Evolutionary conservation across 257 asterid genomes (phyloP), one percentile per base, ranked within the genome.

Genomic region (Fraxinus americana): DNA sequence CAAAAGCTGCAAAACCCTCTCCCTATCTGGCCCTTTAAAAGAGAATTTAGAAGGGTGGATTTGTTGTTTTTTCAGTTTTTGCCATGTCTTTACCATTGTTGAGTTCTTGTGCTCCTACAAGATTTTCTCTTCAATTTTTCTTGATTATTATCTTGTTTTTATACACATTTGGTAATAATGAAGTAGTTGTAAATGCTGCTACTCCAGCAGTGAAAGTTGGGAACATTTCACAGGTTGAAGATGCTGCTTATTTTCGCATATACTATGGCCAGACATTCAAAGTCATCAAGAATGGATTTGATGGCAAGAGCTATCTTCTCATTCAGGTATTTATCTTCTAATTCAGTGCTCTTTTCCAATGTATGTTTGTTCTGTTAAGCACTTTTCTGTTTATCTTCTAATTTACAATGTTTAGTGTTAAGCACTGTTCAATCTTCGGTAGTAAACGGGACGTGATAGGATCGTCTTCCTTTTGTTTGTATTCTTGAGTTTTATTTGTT

Each of bases 291-390:
- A 95, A 95, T 80, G 92, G 86, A 0, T 78, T 93, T 70, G 98
- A 95, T 85, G 99, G 97, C 80, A 90, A 88, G 78, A 93, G 97
- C 77, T 95, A 95, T 85, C 99, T 95, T 82, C 99, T 95, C 80
- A 92, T 95, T 79, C 99, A 93, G 98, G 98, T 88, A 72, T 7
- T 0, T 23, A 38, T 0, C 63, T 52, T 52, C 63, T 17, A 16
- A 52, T 52, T 52, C 52, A 43, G 17, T 43, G 52, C 16, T 43
- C 52, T 12, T 43, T 43, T 11, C 17, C 16, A 43, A 43, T 43
- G 52, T 43, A 13, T 11, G 52, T 39, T 39, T 39, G 48, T 43
- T 43, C 17, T 43, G 16, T 41, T 10, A 41, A 39, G 45, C 12
- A 39, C 45, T 39, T 39, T 41, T 41, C 50, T 41, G 4, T 41